phyloP scores from a whole-genome alignment of 345 rosid species.

The Stellera chamaejasme region DNA sequence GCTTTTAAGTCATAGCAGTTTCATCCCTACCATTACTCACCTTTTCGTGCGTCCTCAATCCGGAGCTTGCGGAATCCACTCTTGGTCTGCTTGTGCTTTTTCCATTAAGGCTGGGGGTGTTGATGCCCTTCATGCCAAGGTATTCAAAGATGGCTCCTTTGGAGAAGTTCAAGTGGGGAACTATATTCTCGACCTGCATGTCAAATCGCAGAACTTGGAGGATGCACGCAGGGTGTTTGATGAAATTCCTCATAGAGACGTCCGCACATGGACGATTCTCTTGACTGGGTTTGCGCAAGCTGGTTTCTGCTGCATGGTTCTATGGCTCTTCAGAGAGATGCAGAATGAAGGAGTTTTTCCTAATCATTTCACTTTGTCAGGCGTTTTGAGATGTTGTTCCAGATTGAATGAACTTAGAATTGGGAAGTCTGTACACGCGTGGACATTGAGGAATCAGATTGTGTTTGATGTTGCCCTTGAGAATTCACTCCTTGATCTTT shows the following conservation, averaged over 20 bases:
- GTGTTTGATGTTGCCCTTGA: conserved; percentile 29
- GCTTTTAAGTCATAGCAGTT: background rate
- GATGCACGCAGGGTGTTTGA: conserved; percentile 26
- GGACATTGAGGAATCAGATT: conserved; percentile 32
- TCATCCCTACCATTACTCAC: background rate
- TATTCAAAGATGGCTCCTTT: conserved; percentile 24
- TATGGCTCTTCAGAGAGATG: conserved; percentile 30
- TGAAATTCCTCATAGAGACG: conserved; percentile 22
- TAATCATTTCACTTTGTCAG: conserved; percentile 41
- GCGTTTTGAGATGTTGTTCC: conserved; percentile 40
- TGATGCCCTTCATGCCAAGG: conserved; percentile 18
- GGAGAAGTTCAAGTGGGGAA: conserved; percentile 9
- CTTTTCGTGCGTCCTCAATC: background rate
- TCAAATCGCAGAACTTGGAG: conserved; percentile 4
- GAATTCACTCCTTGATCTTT: conserved; percentile 42
- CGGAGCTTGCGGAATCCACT: background rate
- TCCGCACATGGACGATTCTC: conserved; percentile 38
- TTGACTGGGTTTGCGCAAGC: conserved; percentile 28
- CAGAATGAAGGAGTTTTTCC: conserved; percentile 26
- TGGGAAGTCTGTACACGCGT: conserved; percentile 46
- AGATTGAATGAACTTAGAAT: conserved; percentile 20
- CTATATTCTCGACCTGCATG: conserved; percentile 7
- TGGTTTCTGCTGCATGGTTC: conserved; percentile 17
- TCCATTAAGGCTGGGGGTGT: background rate
- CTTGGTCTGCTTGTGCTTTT: background rate